Evolutionary conservation across 495 filamentous ascomycete genomes (phyloP).

Genomic region (Podospora comata): DNA sequence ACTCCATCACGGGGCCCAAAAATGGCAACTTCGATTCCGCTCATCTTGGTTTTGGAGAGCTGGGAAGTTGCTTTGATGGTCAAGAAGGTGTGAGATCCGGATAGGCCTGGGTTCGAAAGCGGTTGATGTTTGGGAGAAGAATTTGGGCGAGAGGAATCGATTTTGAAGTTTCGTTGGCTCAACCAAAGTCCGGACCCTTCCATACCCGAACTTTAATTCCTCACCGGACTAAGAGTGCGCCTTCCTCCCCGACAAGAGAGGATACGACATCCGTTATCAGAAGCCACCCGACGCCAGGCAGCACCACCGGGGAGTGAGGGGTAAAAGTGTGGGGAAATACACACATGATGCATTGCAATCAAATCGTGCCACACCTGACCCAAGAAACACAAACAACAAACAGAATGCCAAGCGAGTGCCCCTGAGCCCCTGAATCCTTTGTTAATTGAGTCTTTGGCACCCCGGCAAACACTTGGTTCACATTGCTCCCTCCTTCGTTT

Average conservation of each 20-base stretch:
- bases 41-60: not conserved
- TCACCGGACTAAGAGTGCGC: not conserved
- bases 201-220: not conserved
- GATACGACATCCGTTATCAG: not conserved
- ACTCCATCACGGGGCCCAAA: slow-evolving; percentile 34
- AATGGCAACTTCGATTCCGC: slow-evolving; percentile 40
- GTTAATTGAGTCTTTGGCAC: too few species aligned
- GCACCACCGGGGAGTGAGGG: not conserved
- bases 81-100: not conserved
- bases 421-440: not conserved
- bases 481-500: too few species aligned
- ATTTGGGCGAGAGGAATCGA: not conserved
- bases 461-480: too few species aligned
- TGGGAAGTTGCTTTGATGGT: not conserved
- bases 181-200: not conserved
- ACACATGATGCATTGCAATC: not conserved
- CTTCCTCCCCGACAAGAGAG: not conserved
- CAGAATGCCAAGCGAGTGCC: not conserved
- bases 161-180: not conserved
- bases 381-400: not conserved
- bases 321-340: not conserved
- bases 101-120: not conserved
- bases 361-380: not conserved
- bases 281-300: not conserved
- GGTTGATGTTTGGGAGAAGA: not conserved